phyloP scores from a whole-genome alignment of 176 grass and related monocot species.

The Aegilops umbellulata region DNA sequence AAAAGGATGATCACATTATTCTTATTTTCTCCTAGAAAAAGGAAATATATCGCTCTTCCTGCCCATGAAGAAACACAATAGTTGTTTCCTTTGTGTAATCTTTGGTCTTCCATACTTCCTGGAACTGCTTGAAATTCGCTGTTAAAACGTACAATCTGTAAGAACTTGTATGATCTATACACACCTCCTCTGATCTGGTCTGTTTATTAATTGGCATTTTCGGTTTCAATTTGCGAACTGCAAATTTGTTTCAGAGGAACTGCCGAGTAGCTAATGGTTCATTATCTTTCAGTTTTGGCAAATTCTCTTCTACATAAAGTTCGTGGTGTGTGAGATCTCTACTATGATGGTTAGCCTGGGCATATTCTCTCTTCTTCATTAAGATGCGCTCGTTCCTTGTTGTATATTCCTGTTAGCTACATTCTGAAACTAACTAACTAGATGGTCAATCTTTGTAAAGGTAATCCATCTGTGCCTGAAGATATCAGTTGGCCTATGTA shows the following conservation, averaged over 20 bases:
- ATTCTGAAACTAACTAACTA: background rate
- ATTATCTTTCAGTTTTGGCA: background rate
- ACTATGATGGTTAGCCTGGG: background rate
- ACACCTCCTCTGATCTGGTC: background rate
- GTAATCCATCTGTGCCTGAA: slow-evolving; percentile 13
- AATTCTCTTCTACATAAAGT: background rate
- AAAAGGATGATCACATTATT: background rate
- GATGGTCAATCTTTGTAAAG: background rate
- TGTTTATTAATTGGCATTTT: background rate
- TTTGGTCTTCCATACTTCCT: background rate
- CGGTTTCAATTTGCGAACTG: background rate
- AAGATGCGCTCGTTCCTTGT: slow-evolving; percentile 1
- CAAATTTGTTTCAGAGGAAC: background rate
- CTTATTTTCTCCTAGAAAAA: background rate
- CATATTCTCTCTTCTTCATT: background rate
- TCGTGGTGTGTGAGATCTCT: background rate
- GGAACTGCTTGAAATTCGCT: background rate
- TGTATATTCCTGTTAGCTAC: background rate
- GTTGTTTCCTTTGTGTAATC: background rate
- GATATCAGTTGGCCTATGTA: slow-evolving; percentile 13
- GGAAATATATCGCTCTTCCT: background rate
- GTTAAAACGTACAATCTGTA: background rate
- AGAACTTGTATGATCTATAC: background rate
- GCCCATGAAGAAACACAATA: background rate
- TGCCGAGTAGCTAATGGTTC: background rate